phyloP scores from a whole-genome alignment of 2,329 filamentous ascomycete genomes.

The Hymenoscyphus albidus region DNA sequence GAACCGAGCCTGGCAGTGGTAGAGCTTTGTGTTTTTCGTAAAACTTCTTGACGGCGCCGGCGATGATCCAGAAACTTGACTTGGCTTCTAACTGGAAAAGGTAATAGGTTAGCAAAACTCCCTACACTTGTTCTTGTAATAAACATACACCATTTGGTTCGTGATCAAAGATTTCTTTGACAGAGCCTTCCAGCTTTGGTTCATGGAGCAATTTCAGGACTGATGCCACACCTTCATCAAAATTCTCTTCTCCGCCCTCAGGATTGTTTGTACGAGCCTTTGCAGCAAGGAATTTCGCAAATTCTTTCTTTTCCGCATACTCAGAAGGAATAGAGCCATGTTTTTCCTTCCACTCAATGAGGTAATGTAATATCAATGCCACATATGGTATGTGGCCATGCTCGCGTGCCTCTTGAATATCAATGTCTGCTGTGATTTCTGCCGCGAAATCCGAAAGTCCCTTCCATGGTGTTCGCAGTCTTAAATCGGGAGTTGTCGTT shows the following conservation, averaged over 20 bases:
- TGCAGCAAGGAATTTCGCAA: constrained; percentile 65
- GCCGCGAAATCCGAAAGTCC: constrained; percentile 67
- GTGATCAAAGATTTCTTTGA: constrained; percentile 77
- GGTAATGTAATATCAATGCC: constrained; percentile 74
- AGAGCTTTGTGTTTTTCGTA: constrained; percentile 68
- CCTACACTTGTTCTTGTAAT: neutral
- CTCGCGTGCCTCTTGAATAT: constrained; percentile 68
- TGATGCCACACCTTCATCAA: constrained; percentile 82
- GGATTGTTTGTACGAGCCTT: constrained; percentile 67
- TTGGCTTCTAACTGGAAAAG: constrained; percentile 42
- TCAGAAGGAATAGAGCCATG: constrained; percentile 63
- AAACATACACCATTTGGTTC: constrained; percentile 43
- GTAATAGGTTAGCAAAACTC: constrained; percentile 1
- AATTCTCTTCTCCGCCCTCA: constrained; percentile 94
- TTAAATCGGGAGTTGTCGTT: constrained; percentile 77
- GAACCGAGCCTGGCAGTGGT: constrained; percentile 80
- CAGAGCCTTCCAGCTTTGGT: constrained; percentile 62
- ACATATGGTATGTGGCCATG: constrained; percentile 92
- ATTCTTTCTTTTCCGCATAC: constrained; percentile 84
- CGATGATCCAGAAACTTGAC: constrained; percentile 83
- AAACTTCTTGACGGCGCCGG: constrained; percentile 73
- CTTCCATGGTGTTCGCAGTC: constrained; percentile 80
- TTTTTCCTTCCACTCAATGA: constrained; percentile 77
- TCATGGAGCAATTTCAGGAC: constrained; percentile 81
- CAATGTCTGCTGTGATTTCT: constrained; percentile 65